Evolutionary conservation across 371 early-diverging fungal species (phyloP).

Genomic region (Syncephalastrum racemosum): DNA sequence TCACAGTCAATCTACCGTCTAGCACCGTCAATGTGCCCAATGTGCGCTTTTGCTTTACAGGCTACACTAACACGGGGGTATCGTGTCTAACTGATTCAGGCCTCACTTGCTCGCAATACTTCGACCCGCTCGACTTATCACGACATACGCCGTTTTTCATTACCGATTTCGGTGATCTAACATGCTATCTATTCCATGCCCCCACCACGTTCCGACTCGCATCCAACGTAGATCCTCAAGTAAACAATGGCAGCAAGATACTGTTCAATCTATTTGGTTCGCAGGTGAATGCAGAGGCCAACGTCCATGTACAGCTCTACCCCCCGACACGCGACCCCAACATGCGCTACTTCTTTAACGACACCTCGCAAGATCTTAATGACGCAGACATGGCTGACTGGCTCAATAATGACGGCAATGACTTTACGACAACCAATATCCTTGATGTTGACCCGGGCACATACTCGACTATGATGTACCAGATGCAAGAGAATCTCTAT

Average conservation of each 20-base stretch:
- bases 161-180: constrained; percentile 13
- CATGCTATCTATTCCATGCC: constrained; percentile 20
- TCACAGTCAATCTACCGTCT: constrained; percentile 2
- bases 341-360: constrained; percentile 13
- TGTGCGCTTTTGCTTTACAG: constrained; percentile 28
- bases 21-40: constrained; percentile 5
- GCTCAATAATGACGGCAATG: constrained; percentile 26
- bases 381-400: constrained; percentile 11
- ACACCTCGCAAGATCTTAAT: constrained; percentile 10
- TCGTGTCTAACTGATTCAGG: constrained; percentile 22
- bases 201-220: constrained; percentile 8
- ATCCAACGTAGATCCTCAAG: constrained; percentile 6
- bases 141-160: constrained; percentile 20
- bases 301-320: constrained; percentile 24
- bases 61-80: constrained; percentile 4
- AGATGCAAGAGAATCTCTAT: constrained; percentile 20
- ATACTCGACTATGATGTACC: constrained; percentile 16
- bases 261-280: constrained; percentile 18
- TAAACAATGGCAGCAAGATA: constrained; percentile 20
- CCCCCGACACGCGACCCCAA: constrained; percentile 28
- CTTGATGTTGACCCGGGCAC: constrained; percentile 17
- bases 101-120: constrained; percentile 11
- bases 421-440: constrained; percentile 21
- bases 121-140: constrained; percentile 19
- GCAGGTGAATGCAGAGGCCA: constrained; percentile 7